phyloP scores from a whole-genome alignment of 306 rosid genomes.

The Pyrus bretschneideri region DNA sequence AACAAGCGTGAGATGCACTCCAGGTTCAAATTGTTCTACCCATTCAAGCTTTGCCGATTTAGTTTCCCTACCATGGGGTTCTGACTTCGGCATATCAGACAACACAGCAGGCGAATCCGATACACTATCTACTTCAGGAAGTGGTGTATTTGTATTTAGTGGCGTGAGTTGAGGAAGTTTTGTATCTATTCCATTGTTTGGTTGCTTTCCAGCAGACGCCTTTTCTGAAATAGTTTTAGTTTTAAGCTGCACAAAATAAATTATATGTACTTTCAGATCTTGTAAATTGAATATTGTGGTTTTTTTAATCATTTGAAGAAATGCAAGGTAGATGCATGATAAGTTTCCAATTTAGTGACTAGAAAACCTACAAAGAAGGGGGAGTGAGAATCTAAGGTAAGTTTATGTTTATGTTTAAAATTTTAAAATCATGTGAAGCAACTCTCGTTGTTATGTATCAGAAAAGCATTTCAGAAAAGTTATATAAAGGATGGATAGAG shows the following conservation, averaged over 20 bases:
- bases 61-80: slow-evolving; percentile 29
- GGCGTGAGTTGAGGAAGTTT: slow-evolving; percentile 38
- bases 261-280: not conserved
- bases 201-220: slow-evolving; percentile 33
- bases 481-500: not conserved
- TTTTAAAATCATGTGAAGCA: not conserved
- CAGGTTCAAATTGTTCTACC: slow-evolving; percentile 67
- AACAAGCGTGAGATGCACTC: slow-evolving; percentile 65
- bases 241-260: slow-evolving; percentile 49
- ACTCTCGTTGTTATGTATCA: not conserved
- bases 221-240: slow-evolving; percentile 51
- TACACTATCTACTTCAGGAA: slow-evolving; percentile 32
- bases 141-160: slow-evolving; percentile 20
- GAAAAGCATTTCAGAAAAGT: not conserved
- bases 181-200: slow-evolving; percentile 24
- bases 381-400: too few species aligned
- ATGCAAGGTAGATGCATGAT: too few species aligned
- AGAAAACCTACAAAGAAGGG: not conserved
- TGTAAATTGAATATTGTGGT: not conserved
- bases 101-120: slow-evolving; percentile 52
- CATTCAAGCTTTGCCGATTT: slow-evolving; percentile 44
- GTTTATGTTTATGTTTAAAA: not conserved
- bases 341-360: not conserved
- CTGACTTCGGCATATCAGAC: slow-evolving; percentile 46
- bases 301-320: too few species aligned